Base-by-base conservation (phyloP, 371 early-diverging fungal genomes). In the Conidiobolus incongruus region DNA sequence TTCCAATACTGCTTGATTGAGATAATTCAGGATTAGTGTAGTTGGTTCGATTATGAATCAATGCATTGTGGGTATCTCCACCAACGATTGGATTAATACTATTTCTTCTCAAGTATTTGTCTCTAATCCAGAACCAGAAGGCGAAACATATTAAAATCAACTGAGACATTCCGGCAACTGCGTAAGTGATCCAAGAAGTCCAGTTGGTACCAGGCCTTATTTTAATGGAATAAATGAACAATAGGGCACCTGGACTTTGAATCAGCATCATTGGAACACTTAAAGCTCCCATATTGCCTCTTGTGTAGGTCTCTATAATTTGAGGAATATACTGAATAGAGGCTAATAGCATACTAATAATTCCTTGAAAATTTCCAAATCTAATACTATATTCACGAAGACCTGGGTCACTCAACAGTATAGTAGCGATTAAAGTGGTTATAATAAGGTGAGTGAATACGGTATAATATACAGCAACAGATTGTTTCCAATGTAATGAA, bases 261-360 rank as follows among this genome's bases (percentile, higher is more conserved):
- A 93, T 70, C 51, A 77, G 46, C 85, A 93, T 83, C 77, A 81
- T 85, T 0, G 87, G 83, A 28, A 92, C 82, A 56, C 83, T 81
- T 36, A 94, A 61, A 0, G 91, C 86, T 10, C 92, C 95, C 4
- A 81, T 83, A 13, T 60, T 52, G 66, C 70, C 72, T 34, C 69
- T 51, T 32, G 59, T 55, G 70, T 72, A 81, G 6, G 94, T 94
- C 54, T 75, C 69, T 40, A 59, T 52, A 32, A 94, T 82, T 56
- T 94, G 92, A 19, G 94, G 94, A 13, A 91, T 40, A 50, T 82
- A 94, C 57, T 89, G 86, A 35, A 84, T 54, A 4, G 80, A 61
- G 1, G 84, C 75, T 23, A 81, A 53, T 19, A 75, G 32, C 55
- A 77, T 71, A 41, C 81, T 77, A 8, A 79, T 54, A 28, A 86